These are phyloP conservation scores for Dactylonectria macrodidyma DNA, from an alignment of 2,329 filamentous ascomycete species.

Conservation along the genomic window DNA sequence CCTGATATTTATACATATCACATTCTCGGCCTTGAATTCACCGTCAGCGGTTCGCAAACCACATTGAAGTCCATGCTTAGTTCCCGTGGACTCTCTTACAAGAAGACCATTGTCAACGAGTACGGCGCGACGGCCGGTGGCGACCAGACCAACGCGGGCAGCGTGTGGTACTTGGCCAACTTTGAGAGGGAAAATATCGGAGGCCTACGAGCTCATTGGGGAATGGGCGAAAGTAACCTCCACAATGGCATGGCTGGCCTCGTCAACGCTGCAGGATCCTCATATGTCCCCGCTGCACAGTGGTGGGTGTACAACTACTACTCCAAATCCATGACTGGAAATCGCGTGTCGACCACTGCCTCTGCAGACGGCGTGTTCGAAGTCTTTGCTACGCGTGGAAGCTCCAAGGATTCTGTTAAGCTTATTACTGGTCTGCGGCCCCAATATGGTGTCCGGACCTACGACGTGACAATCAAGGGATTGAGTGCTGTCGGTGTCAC, in stretches of 20 bases:
- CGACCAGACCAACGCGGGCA: conserved; percentile 8
- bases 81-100: background rate
- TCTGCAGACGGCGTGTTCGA: conserved; percentile 22
- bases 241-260: conserved; percentile 11
- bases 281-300: conserved; percentile 21
- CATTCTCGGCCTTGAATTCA: conserved; percentile 5
- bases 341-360: conserved; percentile 11
- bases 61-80: conserved; percentile 11
- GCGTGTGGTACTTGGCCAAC: conserved; percentile 5
- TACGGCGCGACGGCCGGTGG: conserved; percentile 1
- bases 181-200: background rate
- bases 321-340: conserved; percentile 22
- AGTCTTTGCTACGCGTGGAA: conserved; percentile 11
- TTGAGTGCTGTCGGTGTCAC: conserved; percentile 2
- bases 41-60: background rate
- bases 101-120: conserved; percentile 10
- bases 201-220: conserved; percentile 15
- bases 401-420: conserved; percentile 12
- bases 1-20: conserved; percentile 19
- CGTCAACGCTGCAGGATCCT: conserved; percentile 21
- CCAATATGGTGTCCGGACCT: conserved; percentile 4
- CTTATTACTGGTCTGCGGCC: conserved; percentile 6
- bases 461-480: conserved; percentile 5
- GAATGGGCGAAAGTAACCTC: conserved; percentile 10
- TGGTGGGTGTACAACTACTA: conserved; percentile 34